Percentiles rank a stretch among this genome's conserved stretches.
Evolutionary conservation across 352 stramenopile genomes (phyloP).

Genomic region (Pythium oligandrum): DNA sequence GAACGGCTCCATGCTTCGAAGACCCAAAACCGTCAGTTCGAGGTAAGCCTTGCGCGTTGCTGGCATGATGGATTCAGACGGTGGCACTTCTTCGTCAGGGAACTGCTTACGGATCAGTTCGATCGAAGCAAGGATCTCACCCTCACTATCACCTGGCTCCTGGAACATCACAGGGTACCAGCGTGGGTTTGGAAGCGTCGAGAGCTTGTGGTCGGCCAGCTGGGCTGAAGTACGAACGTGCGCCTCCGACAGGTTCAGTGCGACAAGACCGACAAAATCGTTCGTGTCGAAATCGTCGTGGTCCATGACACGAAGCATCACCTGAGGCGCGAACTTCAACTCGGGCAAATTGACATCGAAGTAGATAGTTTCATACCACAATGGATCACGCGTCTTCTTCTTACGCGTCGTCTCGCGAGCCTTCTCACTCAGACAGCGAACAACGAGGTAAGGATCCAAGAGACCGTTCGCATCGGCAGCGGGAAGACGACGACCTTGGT

Average conservation of each 20-base stretch:
- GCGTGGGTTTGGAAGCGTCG: conserved; percentile 50
- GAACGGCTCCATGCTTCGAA: conserved; percentile 86
- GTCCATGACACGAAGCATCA: conserved; percentile 80
- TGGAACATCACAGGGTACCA: conserved; percentile 80
- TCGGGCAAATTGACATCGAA: conserved; percentile 83
- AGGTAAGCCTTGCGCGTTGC: conserved; percentile 68
- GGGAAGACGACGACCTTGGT: conserved; percentile 73
- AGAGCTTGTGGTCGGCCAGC: conserved; percentile 34
- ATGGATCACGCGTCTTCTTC: conserved; percentile 73
- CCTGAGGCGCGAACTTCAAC: conserved; percentile 69
- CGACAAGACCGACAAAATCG: conserved; percentile 59
- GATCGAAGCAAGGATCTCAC: conserved; percentile 71
- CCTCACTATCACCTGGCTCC: conserved; percentile 73
- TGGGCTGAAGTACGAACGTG: conserved; percentile 64
- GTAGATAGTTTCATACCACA: conserved; percentile 87
- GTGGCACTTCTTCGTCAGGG: conserved; percentile 55
- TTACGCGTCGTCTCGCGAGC: conserved; percentile 65
- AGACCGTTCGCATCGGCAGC: conserved; percentile 81
- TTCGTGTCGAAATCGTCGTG: conserved; percentile 71
- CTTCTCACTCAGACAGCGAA: conserved; percentile 80
- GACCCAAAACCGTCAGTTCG: conserved; percentile 80
- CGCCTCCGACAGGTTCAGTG: conserved; percentile 65
- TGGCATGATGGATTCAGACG: conserved; percentile 48
- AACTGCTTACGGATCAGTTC: conserved; percentile 72
- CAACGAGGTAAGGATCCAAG: conserved; percentile 77